These are phyloP conservation scores for Escallonia herrerae DNA, from an alignment of 129 eudicot species.

Conservation along the genomic window DNA sequence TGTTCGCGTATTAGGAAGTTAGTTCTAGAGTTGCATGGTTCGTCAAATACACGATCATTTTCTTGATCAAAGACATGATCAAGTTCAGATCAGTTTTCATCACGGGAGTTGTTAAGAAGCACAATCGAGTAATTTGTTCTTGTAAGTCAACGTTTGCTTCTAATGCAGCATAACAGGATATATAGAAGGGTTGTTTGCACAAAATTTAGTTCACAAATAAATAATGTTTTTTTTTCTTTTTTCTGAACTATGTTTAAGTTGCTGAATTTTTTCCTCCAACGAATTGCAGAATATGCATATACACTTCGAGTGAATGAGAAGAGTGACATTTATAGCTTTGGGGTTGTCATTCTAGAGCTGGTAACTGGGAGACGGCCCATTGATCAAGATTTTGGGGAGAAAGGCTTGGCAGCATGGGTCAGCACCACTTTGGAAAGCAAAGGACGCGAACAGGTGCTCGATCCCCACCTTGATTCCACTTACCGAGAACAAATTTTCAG, in stretches of 20 bases:
- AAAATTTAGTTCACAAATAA: too few relatives aligned
- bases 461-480: constrained; percentile 38
- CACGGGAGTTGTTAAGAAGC: neutral
- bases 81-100: too few relatives aligned
- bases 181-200: too few relatives aligned
- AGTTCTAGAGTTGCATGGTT: neutral
- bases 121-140: neutral
- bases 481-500: constrained; percentile 51
- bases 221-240: neutral
- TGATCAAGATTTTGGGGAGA: constrained; percentile 57
- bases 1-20: too few relatives aligned
- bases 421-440: constrained; percentile 39
- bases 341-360: constrained; percentile 76
- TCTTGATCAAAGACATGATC: neutral
- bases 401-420: constrained; percentile 75
- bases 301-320: constrained; percentile 84
- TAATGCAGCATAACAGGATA: neutral
- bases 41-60: neutral
- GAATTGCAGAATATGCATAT: constrained; percentile 69
- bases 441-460: constrained; percentile 53
- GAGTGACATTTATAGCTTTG: constrained; percentile 92
- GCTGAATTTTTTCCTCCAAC: neutral
- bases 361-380: constrained; percentile 69
- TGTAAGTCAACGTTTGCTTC: neutral
- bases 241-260: neutral